A percentile compares a stretch with the other conserved stretches of the same genome.
These are phyloP conservation scores for Magnusiomyces paraingens DNA, from an alignment of 1,139 yeast genomes.

Conservation along the genomic window DNA sequence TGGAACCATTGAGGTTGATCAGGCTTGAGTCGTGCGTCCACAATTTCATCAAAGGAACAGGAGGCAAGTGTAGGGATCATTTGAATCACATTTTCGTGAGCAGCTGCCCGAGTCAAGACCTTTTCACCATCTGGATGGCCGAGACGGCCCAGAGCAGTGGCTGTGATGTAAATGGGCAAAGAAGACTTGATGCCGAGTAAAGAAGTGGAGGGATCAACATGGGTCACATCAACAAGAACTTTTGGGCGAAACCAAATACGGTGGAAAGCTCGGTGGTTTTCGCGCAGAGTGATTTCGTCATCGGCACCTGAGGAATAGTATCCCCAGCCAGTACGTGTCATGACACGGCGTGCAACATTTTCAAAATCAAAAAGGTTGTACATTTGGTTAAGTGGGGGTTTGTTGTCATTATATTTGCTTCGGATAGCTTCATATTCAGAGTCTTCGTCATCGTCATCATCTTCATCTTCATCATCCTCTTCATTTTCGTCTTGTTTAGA, in stretches of 20 bases:
- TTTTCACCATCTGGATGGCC: conserved; percentile 54
- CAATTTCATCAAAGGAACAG: conserved; percentile 50
- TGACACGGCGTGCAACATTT: conserved; percentile 67
- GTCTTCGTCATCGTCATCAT: conserved; percentile 22
- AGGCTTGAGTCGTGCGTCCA: conserved; percentile 41
- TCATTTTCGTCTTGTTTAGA: conserved; percentile 1
- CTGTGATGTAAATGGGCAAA: conserved; percentile 52
- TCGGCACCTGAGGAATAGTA: conserved; percentile 90
- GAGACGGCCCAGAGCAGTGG: conserved; percentile 50
- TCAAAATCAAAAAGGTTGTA: conserved; percentile 78
- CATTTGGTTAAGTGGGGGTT: conserved; percentile 63
- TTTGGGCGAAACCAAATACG: conserved; percentile 80
- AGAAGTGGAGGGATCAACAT: conserved; percentile 46
- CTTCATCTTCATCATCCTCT: conserved; percentile 9
- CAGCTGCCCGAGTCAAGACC: conserved; percentile 46
- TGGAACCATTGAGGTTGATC: conserved; percentile 82
- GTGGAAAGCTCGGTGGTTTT: conserved; percentile 84
- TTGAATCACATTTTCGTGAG: conserved; percentile 43
- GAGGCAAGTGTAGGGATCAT: conserved; percentile 55
- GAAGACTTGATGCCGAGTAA: conserved; percentile 44
- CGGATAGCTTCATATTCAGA: conserved; percentile 32
- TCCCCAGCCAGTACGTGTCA: conserved; percentile 81
- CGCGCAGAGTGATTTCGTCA: conserved; percentile 84
- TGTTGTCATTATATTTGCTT: conserved; percentile 36
- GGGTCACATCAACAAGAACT: conserved; percentile 65